Percentiles rank a stretch among this genome's conserved stretches.
phyloP scores from a whole-genome alignment of 116 monocot species.

The Iris pallida region DNA sequence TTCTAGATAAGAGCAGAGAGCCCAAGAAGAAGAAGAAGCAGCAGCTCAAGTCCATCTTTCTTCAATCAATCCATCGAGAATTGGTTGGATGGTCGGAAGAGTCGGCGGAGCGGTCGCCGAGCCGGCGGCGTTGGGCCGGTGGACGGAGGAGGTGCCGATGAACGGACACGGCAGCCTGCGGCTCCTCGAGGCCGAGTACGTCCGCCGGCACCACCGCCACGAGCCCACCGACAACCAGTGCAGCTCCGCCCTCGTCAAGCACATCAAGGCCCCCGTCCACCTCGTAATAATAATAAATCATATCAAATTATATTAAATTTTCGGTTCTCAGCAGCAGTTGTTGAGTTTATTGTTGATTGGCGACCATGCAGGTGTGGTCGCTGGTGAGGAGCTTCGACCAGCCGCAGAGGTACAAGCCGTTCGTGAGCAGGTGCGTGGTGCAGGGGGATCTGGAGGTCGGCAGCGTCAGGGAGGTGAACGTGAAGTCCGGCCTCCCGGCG shows the following conservation, averaged over 20 bases:
- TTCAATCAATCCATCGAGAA: too few relatives aligned
- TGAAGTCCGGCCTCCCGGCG: conserved; percentile 59
- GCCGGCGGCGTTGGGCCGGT: conserved; percentile 1
- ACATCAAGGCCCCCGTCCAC: conserved; percentile 72
- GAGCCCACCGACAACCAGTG: conserved; percentile 65
- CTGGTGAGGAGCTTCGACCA: conserved; percentile 70
- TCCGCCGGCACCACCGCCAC: conserved; percentile 61
- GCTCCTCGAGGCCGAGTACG: conserved; percentile 51
- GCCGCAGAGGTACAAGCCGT: conserved; percentile 68
- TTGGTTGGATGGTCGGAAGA: conserved; percentile 4
- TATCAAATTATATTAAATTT: too few relatives aligned
- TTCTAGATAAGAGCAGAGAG: too few relatives aligned
- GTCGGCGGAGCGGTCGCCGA: background rate
- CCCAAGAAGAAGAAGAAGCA: too few relatives aligned
- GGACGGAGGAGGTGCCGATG: conserved; percentile 6
- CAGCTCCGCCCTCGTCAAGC: conserved; percentile 60
- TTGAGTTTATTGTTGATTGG: too few relatives aligned
- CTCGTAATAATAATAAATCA: conserved; percentile 23
- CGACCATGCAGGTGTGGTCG: conserved; percentile 67
- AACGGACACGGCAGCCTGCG: conserved; percentile 2
- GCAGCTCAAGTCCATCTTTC: too few relatives aligned
- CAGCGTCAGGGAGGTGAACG: conserved; percentile 55
- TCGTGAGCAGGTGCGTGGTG: conserved; percentile 58
- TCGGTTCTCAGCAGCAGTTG: too few relatives aligned
- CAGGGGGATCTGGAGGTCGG: conserved; percentile 45